Percentiles rank a stretch among this genome's conserved stretches.
phyloP scores from a whole-genome alignment of 805 yeast species.

The Dipodascopsis tothii region DNA sequence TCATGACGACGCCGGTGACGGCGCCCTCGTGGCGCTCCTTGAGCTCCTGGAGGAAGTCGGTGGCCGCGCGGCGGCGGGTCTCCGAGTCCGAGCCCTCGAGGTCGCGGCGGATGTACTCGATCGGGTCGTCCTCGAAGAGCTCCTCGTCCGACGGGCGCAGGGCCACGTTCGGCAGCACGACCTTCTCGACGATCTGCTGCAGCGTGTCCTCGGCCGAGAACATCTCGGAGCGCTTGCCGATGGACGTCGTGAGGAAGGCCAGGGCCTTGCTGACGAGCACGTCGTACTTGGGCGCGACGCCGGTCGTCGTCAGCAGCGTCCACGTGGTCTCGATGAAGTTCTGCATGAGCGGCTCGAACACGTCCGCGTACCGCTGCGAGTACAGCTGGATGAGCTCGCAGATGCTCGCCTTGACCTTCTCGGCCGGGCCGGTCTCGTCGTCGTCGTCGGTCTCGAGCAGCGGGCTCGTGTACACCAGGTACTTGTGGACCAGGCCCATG shows the following conservation, averaged over 20 bases:
- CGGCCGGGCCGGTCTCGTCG: conserved; percentile 58
- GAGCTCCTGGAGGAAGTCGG: conserved; percentile 81
- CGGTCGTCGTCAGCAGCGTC: conserved; percentile 59
- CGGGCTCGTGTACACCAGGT: conserved; percentile 54
- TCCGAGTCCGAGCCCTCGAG: conserved; percentile 92
- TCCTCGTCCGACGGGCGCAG: conserved; percentile 63
- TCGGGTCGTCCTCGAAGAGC: conserved; percentile 92
- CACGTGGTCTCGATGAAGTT: conserved; percentile 77
- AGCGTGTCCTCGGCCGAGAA: conserved; percentile 55
- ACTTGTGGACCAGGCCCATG: conserved; percentile 76
- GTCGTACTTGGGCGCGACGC: conserved; percentile 72
- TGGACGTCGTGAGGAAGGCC: conserved; percentile 69
- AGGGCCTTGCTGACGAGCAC: conserved; percentile 73
- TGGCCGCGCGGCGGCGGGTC: conserved; percentile 85
- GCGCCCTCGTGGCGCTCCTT: conserved; percentile 67
- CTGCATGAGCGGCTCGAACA: conserved; percentile 69
- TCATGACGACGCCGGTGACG: conserved; percentile 68
- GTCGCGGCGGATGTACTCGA: conserved; percentile 84
- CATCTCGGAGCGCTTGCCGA: conserved; percentile 55
- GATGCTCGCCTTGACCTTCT: conserved; percentile 69
- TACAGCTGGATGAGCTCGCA: conserved; percentile 81
- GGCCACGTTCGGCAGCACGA: conserved; percentile 80
- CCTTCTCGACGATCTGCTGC: conserved; percentile 69
- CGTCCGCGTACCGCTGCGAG: conserved; percentile 86
- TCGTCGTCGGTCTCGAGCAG: conserved; percentile 48